Base-by-base conservation (phyloP, 169 alveolate species). In the Babesia ovata region DNA sequence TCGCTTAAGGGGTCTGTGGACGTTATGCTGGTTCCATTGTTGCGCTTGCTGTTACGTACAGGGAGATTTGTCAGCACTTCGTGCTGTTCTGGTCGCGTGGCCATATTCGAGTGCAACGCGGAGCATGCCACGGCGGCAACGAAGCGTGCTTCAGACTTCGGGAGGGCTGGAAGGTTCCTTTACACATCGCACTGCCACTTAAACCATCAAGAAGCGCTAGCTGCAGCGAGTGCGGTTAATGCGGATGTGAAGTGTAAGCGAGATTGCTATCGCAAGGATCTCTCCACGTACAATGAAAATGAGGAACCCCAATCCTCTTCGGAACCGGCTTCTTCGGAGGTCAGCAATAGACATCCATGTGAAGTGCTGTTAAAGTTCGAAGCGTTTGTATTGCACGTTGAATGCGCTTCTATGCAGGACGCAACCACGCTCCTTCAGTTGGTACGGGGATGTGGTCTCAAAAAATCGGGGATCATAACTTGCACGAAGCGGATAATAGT, bases 1-100 rank as follows among this genome's bases (percentile, higher is more conserved):
- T 90, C 94, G 9, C 70, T 90, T 22, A 90, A 90, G 60, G 85
- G 82, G 52, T 75, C 90, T n/a, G 82, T 90, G 16, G 94, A 90
- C 48, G 65, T 90, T 29, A 9, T 90, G n/a, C 45, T 82, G 36
- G 45, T 66, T 19, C 94, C 94, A 13, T 61, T 86, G 36, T 46
- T 90, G 42, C 54, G 85, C 29, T 60, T 76, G 45, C 61, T 90
- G n/a, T 57, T 83, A 19, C 69, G 63, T 24, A 70, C 86, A 22
- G 90, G 85, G 16, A 52, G 63, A 26, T 90, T 72, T 58, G 86
- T 72, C 39, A 90, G 90, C 29, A 79, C 91, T 19, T 90, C 94
- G 4, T 86, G 91, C 28, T 90, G 94, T 57, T 90, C 94, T 11
- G 94, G 94, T 21, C 71, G 94, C 56, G 62, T 75, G 0, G 79